Conservation (phyloP, 2,329 filamentous ascomycete species). For the Verticillium tricorpus region DNA sequence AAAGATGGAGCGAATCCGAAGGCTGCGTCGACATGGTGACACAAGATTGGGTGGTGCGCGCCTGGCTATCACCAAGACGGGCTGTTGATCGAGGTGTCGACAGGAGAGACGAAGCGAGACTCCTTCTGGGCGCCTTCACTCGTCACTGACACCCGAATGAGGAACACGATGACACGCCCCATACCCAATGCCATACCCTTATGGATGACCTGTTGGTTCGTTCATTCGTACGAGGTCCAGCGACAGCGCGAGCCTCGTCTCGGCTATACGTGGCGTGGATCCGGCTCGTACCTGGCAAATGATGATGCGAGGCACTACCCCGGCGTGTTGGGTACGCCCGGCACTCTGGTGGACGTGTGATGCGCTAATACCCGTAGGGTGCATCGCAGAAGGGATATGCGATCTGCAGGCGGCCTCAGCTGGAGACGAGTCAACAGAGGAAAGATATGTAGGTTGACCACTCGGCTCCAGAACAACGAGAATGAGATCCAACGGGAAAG, state of each 20-base stretch:
- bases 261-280: background rate
- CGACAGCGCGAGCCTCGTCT: background rate
- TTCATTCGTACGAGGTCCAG: background rate
- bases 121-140: background rate
- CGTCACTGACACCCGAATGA: background rate
- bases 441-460: background rate
- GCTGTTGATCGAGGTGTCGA: background rate
- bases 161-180: background rate
- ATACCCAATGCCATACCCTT: background rate
- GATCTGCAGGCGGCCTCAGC: background rate
- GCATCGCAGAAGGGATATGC: background rate
- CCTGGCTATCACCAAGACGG: background rate
- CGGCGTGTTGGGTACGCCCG: too few relatives aligned
- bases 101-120: background rate
- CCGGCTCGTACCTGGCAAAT: background rate
- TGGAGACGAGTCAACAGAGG: background rate
- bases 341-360: too few relatives aligned
- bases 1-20: background rate
- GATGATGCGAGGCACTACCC: background rate
- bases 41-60: background rate
- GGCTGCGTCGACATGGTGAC: background rate
- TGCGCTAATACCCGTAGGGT: background rate
- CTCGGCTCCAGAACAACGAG: background rate
- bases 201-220: background rate
- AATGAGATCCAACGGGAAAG: background rate